Percentiles rank a stretch among this genome's conserved stretches.
These are phyloP conservation scores for Pyrus pyrifolia DNA, from an alignment of 306 rosid genomes.

Conservation along the genomic window DNA sequence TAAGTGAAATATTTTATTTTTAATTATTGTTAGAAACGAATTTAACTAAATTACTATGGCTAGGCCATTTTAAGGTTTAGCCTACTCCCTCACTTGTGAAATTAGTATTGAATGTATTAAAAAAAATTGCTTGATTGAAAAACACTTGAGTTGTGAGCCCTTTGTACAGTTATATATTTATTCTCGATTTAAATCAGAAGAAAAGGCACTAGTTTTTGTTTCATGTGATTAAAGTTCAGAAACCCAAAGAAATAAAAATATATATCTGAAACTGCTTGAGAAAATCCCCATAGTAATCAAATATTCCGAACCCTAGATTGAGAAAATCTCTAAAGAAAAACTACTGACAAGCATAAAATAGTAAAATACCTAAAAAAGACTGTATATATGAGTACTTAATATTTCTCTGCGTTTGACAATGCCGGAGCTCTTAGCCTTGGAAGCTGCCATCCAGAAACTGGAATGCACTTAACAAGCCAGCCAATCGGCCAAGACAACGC, in stretches of 20 bases:
- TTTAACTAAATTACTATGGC: too few relatives aligned
- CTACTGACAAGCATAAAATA: background rate
- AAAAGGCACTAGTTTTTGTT: background rate
- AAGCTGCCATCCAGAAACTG: constrained; percentile 8
- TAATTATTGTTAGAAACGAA: accelerated
- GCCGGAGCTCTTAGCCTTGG: background rate
- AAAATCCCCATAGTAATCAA: background rate
- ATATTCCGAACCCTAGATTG: background rate
- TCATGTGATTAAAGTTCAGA: background rate
- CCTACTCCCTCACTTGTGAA: too few relatives aligned
- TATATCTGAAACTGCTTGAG: background rate
- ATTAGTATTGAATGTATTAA: too few relatives aligned
- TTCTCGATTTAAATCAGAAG: background rate
- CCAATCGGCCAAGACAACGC: constrained; percentile 35
- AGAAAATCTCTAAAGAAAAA: background rate
- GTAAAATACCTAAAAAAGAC: background rate
- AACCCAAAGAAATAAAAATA: background rate
- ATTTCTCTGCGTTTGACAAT: background rate
- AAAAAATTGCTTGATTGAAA: too few relatives aligned
- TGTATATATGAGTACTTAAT: background rate
- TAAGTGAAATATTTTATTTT: too few relatives aligned
- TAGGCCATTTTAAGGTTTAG: too few relatives aligned
- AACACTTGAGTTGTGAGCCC: background rate
- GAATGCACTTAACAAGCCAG: constrained; percentile 22
- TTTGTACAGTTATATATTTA: background rate